Evolutionary conservation across 257 asterid species (phyloP).

Genomic region (Echites panduratus): DNA sequence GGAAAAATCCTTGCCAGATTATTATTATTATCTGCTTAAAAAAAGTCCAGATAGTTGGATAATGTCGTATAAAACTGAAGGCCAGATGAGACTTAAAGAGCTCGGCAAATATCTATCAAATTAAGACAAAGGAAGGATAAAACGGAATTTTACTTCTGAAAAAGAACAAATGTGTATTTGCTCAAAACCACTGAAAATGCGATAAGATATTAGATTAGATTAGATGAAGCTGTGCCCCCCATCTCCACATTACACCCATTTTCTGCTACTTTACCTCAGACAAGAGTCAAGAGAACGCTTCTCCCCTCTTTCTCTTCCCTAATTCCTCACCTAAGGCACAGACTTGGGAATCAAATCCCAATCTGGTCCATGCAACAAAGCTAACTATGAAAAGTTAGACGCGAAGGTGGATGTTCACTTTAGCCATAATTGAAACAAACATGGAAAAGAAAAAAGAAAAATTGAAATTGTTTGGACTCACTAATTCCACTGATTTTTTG

Average conservation of each 20-base stretch:
- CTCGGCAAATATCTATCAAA: not conserved
- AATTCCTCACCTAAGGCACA: not conserved
- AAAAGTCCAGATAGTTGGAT: not conserved
- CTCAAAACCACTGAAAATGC: not conserved
- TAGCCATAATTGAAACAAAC: not conserved
- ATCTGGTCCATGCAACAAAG: constrained; percentile 4
- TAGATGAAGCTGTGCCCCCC: not conserved
- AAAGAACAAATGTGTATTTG: not conserved
- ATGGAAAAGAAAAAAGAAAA: not conserved
- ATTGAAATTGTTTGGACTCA: not conserved
- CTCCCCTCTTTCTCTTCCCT: not conserved
- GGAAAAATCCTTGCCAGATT: not conserved
- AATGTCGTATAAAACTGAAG: not conserved
- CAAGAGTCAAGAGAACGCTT: constrained; percentile 22
- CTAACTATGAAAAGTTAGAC: not conserved
- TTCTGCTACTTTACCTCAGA: constrained; percentile 49
- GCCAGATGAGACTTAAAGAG: not conserved
- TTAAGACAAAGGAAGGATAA: not conserved
- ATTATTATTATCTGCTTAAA: constrained; percentile 3
- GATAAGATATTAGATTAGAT: not conserved
- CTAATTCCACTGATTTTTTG: not conserved
- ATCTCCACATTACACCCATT: constrained; percentile 15
- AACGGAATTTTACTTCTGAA: not conserved
- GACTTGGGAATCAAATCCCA: constrained; percentile 3
- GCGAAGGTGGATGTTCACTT: not conserved